Evolutionary conservation across 164 flowering plant species (phyloP).

Genomic region (Piper betle): DNA sequence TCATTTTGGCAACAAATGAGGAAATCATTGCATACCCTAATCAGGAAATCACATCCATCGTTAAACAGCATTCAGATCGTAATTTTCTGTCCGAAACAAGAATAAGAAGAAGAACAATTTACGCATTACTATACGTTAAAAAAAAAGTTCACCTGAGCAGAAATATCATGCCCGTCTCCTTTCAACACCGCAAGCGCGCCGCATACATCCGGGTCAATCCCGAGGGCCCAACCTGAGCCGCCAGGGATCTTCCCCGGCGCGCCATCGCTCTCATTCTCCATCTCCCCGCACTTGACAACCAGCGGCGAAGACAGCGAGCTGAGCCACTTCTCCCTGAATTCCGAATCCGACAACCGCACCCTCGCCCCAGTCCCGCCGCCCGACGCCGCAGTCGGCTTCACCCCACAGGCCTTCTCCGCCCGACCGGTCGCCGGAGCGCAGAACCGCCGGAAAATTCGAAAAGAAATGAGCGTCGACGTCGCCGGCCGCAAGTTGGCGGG

Average conservation of each 20-base stretch:
- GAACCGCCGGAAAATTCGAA: neutral
- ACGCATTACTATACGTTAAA: too few relatives aligned
- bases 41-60: too few relatives aligned
- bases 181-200: constrained; percentile 81
- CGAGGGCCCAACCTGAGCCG: constrained; percentile 37
- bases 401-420: neutral
- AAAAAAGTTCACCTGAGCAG: constrained; percentile 71
- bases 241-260: constrained; percentile 3
- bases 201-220: constrained; percentile 75
- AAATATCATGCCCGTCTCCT: constrained; percentile 23
- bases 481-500: neutral
- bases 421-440: neutral
- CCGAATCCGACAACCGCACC: constrained; percentile 14
- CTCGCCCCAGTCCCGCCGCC: constrained; percentile 5
- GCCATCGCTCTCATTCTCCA: neutral
- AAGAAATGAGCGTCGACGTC: neutral
- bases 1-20: too few relatives aligned
- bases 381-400: constrained; percentile 2
- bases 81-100: neutral
- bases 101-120: neutral
- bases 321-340: constrained; percentile 54
- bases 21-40: too few relatives aligned
- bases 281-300: neutral
- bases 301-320: constrained; percentile 52
- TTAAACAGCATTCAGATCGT: too few relatives aligned